Percentiles rank a stretch among this genome's conserved stretches.
These are phyloP conservation scores for Boletus mariae DNA, from an alignment of 1,284 basidiomycete genomes.

Conservation along the genomic window DNA sequence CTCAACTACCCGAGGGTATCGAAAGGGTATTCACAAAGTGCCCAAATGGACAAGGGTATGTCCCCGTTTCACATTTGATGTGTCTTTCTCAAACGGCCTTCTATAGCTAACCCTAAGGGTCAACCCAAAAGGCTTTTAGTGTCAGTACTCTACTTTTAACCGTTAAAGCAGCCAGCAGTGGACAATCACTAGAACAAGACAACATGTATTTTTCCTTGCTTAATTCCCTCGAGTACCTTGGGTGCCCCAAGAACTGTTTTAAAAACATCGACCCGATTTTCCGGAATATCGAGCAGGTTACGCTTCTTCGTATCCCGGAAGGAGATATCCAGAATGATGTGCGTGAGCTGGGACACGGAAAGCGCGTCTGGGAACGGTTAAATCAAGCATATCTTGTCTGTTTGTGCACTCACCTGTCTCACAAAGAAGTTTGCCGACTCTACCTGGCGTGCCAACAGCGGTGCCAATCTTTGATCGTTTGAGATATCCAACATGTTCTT, in stretches of 20 bases:
- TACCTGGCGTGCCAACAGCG: conserved; percentile 79
- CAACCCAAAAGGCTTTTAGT: conserved; percentile 90
- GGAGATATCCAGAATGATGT: conserved; percentile 75
- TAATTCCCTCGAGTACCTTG: conserved; percentile 57
- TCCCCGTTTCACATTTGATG: conserved; percentile 13
- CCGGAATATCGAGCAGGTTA: conserved; percentile 73
- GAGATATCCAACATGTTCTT: conserved; percentile 75
- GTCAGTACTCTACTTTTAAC: conserved; percentile 19
- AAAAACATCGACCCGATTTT: conserved; percentile 80
- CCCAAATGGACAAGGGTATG: conserved; percentile 90
- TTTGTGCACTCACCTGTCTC: conserved; percentile 57
- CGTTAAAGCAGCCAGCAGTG: neutral
- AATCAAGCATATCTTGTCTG: conserved; percentile 7
- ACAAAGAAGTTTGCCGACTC: conserved; percentile 74
- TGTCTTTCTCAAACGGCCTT: conserved; percentile 13
- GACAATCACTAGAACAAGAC: conserved; percentile 58
- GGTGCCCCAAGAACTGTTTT: conserved; percentile 63
- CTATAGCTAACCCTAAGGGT: conserved; percentile 73
- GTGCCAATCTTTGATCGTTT: conserved; percentile 70
- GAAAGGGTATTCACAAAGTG: conserved; percentile 95
- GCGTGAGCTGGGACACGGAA: conserved; percentile 66
- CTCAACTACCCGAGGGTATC: conserved; percentile 67
- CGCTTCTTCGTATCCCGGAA: conserved; percentile 72
- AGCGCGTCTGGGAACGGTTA: conserved; percentile 54
- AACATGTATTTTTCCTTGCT: conserved; percentile 68